A percentile compares a stretch with the other conserved stretches of the same genome.
Conservation (phyloP, 352 stramenopile genomes). For the Pilasporangium apinafurcum region DNA sequence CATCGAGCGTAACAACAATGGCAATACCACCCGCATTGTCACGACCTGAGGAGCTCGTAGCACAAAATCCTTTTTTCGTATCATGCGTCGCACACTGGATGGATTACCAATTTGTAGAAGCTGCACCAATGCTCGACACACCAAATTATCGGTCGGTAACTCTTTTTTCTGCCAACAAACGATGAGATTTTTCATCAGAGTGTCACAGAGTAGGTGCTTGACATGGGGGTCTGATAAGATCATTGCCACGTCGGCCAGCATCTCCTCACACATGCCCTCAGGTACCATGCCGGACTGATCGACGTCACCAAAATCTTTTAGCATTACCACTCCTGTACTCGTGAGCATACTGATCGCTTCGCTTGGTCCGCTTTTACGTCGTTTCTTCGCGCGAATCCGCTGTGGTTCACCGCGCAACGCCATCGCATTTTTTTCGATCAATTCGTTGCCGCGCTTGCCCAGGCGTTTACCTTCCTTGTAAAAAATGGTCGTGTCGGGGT, state of each 20-base stretch:
- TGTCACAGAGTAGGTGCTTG: conserved; percentile 73
- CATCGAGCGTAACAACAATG: conserved; percentile 63
- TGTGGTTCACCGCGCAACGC: conserved; percentile 66
- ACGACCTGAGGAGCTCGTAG: conserved; percentile 70
- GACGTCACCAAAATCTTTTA: conserved; percentile 69
- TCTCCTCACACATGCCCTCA: conserved; percentile 73
- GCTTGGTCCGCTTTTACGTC: conserved; percentile 53
- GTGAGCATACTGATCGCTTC: conserved; percentile 71
- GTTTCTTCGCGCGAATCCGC: conserved; percentile 70
- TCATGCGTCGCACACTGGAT: conserved; percentile 74
- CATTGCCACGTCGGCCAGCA: conserved; percentile 69
- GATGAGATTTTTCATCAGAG: conserved; percentile 62
- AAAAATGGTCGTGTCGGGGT: conserved; percentile 81
- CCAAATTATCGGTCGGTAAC: conserved; percentile 75
- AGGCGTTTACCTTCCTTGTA: conserved; percentile 86
- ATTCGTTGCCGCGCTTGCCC: conserved; percentile 67
- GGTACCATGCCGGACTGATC: conserved; percentile 79
- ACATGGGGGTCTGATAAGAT: conserved; percentile 72
- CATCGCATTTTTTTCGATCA: conserved; percentile 66
- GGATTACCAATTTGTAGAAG: conserved; percentile 79
- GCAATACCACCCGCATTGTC: conserved; percentile 74
- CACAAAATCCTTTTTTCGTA: conserved; percentile 81
- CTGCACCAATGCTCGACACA: conserved; percentile 75
- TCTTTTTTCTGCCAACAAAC: conserved; percentile 53
- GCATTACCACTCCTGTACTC: conserved; percentile 46